Percentiles rank a stretch among this genome's conserved stretches.
phyloP scores from a whole-genome alignment of 495 filamentous ascomycete species.

The Trichoderma parareesei region DNA sequence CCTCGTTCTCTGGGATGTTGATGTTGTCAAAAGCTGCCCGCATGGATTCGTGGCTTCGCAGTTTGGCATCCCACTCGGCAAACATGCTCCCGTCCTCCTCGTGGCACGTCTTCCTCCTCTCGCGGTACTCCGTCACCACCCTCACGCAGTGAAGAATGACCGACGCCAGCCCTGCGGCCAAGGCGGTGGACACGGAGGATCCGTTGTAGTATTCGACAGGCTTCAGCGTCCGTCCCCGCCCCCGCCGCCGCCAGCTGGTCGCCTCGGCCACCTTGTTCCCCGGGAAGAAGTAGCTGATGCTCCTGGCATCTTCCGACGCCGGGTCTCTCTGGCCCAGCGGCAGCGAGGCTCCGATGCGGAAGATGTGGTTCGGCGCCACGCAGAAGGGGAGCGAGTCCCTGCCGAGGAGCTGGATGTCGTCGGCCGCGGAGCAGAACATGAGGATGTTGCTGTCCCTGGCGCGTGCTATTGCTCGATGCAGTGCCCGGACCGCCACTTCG shows the following conservation, averaged over 20 bases:
- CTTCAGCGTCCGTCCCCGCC: background rate
- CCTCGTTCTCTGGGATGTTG: background rate
- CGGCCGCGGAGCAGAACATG: constrained; percentile 16
- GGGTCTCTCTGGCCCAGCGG: background rate
- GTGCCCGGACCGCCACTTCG: background rate
- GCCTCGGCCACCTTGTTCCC: background rate
- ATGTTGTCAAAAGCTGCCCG: background rate
- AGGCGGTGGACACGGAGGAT: background rate
- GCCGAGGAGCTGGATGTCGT: background rate
- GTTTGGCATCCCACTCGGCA: background rate
- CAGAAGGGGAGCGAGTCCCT: constrained; percentile 5
- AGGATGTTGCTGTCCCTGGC: constrained; percentile 8
- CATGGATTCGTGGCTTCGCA: background rate
- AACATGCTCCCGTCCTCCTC: background rate
- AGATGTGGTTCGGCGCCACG: background rate
- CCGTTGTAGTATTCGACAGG: background rate
- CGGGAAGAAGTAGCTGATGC: background rate
- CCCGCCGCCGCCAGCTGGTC: background rate
- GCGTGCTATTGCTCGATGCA: constrained; percentile 6
- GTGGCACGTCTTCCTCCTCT: no score
- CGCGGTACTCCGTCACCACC: background rate
- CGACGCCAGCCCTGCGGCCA: background rate
- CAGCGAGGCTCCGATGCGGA: constrained; percentile 15
- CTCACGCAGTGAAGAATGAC: background rate
- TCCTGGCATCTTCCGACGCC: background rate